These are phyloP conservation scores for Fusarium odoratissimum DNA, from an alignment of 2,329 filamentous ascomycete species.

Conservation along the genomic window DNA sequence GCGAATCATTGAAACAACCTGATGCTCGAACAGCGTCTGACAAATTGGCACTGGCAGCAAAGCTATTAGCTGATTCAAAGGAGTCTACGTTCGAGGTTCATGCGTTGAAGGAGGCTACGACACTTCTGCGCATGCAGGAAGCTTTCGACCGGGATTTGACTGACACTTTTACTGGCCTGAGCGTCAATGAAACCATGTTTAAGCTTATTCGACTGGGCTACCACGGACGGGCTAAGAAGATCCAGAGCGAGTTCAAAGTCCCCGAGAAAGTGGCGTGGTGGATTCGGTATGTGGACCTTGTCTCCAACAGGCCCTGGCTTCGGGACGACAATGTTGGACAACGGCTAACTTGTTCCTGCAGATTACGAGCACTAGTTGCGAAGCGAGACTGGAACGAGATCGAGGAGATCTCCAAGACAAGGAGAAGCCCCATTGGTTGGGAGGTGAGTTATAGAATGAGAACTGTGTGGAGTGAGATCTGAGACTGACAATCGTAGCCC, in stretches of 20 bases:
- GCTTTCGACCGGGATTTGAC: conserved; percentile 85
- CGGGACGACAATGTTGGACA: conserved; percentile 10
- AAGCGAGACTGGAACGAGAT: conserved; percentile 93
- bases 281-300: conserved; percentile 65
- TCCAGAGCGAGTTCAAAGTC: conserved; percentile 93
- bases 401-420: conserved; percentile 81
- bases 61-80: conserved; percentile 84
- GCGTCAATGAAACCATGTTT: conserved; percentile 92
- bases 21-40: conserved; percentile 78
- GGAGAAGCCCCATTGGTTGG: conserved; percentile 96
- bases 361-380: conserved; percentile 87
- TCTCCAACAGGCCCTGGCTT: conserved; percentile 20
- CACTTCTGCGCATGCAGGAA: conserved; percentile 87
- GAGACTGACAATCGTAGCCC: conserved; percentile 64
- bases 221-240: conserved; percentile 84
- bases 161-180: conserved; percentile 81
- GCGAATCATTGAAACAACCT: conserved; percentile 81
- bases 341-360: conserved; percentile 49
- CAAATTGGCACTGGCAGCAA: conserved; percentile 88
- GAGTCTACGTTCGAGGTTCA: conserved; percentile 80
- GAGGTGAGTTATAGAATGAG: conserved; percentile 69
- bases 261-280: conserved; percentile 92
- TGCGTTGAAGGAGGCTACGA: conserved; percentile 81
- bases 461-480: not conserved
- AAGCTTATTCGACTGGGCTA: conserved; percentile 86